Base-by-base conservation (phyloP, 495 filamentous ascomycete genomes). In the Trichodelitschia bisporula region DNA sequence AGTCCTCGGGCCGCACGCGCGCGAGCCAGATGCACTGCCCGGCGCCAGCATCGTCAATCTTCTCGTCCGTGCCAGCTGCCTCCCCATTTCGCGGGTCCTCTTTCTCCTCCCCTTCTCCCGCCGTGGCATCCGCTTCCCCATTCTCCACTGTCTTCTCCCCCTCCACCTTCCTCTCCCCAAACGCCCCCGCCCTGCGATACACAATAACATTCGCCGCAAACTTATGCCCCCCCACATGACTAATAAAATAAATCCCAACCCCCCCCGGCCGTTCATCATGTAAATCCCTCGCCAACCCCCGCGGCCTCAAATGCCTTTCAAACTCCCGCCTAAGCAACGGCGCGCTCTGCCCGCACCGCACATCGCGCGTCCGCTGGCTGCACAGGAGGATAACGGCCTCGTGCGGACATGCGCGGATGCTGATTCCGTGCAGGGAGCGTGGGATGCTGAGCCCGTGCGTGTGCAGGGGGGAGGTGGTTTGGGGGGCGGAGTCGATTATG, bases 1-100 rank as follows among this genome's bases (percentile, higher is more conserved):
- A 91, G 44, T 97, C 80, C 55, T 86, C 77, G 1, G 89, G 86
- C 43, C 62, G 49, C 6, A 97, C 71, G 19, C 83, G 59, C 21
- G 84, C 86, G 15, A 97, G 55, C 86, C 86, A 97, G 37, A 97
- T 84, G 31, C 82, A 84, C 56, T 92, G 82, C 32, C 61, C 66
- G 1, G 76, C 82, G n/a, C 40, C 41, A 29, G 31, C 29, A 8
- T 15, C 70, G 63, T 48, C 55, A 11, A 27, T 28, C 21, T 40
- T 35, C 24, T 37, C 49, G 15, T 27, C 40, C 23, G 42, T 47
- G 15, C 44, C 48, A 15, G 28, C 45, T 16, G 35, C 24, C 31
- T 37, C 33, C 4, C 35, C 39, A 9, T 38, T 39, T n/a, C n/a
- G n/a, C n/a, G n/a, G n/a, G n/a, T n/a, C n/a, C 12, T 36, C 18